Evolutionary conservation across 2,329 filamentous ascomycete genomes (phyloP).

Genomic region (Aspergillus alliaceus): DNA sequence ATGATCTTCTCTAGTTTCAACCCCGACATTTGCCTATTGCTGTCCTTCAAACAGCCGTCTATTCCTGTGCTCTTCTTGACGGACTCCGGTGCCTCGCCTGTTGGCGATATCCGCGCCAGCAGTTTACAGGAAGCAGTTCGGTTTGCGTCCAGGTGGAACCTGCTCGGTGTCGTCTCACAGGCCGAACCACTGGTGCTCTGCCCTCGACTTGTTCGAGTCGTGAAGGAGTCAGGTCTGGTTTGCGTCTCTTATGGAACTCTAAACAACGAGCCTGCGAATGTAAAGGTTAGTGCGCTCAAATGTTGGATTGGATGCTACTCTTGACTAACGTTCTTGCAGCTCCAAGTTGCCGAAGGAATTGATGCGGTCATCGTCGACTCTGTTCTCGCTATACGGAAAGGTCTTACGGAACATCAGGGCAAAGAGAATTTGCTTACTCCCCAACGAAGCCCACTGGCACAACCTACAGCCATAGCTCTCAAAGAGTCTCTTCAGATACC

Average conservation of each 20-base stretch:
- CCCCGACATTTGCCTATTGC: constrained; percentile 88
- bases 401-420: constrained; percentile 60
- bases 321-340: constrained; percentile 45
- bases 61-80: constrained; percentile 95
- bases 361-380: constrained; percentile 97
- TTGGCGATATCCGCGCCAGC: constrained; percentile 85
- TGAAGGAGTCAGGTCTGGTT: constrained; percentile 90
- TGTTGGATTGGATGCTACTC: not conserved
- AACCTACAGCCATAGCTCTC: constrained; percentile 19
- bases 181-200: constrained; percentile 86
- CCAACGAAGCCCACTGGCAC: constrained; percentile 24
- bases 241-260: constrained; percentile 91
- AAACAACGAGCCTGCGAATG: constrained; percentile 85
- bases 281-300: constrained; percentile 63
- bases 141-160: constrained; percentile 91
- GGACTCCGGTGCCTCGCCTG: constrained; percentile 76
- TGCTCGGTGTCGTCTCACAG: constrained; percentile 87
- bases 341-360: constrained; percentile 92
- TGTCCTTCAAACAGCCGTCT: constrained; percentile 95
- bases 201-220: constrained; percentile 83
- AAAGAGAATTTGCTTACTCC: constrained; percentile 26
- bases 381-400: constrained; percentile 88
- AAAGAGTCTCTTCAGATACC: constrained; percentile 26
- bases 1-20: constrained; percentile 98
- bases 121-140: constrained; percentile 93